These are phyloP conservation scores for Pleurotus salmoneostramineus DNA, from an alignment of 768 basidiomycete genomes.

Conservation along the genomic window DNA sequence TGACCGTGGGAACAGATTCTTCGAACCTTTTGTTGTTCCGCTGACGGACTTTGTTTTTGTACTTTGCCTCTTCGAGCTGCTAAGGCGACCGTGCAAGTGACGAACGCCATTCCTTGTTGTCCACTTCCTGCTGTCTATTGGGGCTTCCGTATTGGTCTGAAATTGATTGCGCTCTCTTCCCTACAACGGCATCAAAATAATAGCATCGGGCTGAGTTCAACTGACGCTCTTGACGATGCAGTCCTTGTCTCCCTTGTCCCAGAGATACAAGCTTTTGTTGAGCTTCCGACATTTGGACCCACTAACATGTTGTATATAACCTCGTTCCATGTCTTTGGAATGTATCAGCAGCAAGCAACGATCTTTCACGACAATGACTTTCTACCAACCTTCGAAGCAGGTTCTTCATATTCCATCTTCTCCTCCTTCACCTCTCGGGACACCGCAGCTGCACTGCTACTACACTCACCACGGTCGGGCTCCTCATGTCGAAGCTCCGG, in stretches of 20 bases:
- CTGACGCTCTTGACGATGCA: not conserved
- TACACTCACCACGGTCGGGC: not conserved
- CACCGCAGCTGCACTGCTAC: not conserved
- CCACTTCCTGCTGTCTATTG: not conserved
- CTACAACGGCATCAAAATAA: slow-evolving; percentile 1
- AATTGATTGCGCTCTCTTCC: not conserved
- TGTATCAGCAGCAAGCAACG: slow-evolving; percentile 6
- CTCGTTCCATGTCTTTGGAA: not conserved
- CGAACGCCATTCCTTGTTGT: slow-evolving; percentile 1
- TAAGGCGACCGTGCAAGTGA: slow-evolving; percentile 5
- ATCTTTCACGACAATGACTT: slow-evolving; percentile 3
- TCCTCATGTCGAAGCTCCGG: slow-evolving; percentile 11
- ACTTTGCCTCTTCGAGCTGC: not conserved
- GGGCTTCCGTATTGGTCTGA: not conserved
- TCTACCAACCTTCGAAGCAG: slow-evolving; percentile 6
- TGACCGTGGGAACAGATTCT: not conserved
- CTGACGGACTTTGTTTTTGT: not conserved
- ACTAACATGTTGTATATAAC: slow-evolving; percentile 5
- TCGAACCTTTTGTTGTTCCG: not conserved
- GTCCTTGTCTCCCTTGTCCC: slow-evolving; percentile 3
- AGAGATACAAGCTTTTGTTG: not conserved
- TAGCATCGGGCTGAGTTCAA: not conserved
- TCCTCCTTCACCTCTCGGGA: slow-evolving; percentile 2
- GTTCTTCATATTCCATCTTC: slow-evolving; percentile 3
- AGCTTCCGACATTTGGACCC: not conserved